Evolutionary conservation across 306 rosid species (phyloP).

Genomic region (Luffa aegyptiaca): DNA sequence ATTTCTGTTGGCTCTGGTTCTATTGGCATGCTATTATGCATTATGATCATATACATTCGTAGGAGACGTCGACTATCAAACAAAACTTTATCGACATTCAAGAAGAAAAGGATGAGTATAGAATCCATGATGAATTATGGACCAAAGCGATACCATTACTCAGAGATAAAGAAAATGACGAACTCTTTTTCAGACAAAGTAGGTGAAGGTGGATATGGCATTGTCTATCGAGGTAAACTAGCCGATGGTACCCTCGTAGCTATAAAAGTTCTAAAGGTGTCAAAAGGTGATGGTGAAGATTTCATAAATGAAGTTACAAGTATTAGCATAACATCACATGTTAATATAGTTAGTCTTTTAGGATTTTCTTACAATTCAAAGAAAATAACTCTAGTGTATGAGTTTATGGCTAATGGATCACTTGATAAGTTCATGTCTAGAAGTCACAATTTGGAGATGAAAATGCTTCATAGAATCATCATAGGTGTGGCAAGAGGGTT

Average conservation of each 20-base stretch:
- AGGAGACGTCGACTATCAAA: not conserved
- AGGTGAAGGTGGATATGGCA: constrained; percentile 8
- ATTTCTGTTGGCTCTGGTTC: not conserved
- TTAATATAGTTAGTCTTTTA: not conserved
- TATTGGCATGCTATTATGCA: not conserved
- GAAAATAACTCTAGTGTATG: not conserved
- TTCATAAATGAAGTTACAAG: not conserved
- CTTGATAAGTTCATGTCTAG: not conserved
- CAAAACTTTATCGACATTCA: not conserved
- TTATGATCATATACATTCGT: not conserved
- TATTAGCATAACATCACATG: not conserved
- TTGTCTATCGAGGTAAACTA: not conserved
- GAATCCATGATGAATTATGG: not conserved
- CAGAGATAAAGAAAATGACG: not conserved
- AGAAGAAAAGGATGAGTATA: too few relatives aligned
- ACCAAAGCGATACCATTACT: not conserved
- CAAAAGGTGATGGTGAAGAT: not conserved
- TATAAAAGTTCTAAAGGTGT: not conserved
- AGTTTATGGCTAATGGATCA: constrained; percentile 8
- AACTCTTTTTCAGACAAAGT: not conserved
- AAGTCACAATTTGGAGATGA: not conserved
- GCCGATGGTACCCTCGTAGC: not conserved
- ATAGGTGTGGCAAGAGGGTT: not conserved
- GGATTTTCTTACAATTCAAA: not conserved
- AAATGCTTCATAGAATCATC: not conserved